phyloP scores from a whole-genome alignment of 306 rosid genomes.

The Quercus gilva region DNA sequence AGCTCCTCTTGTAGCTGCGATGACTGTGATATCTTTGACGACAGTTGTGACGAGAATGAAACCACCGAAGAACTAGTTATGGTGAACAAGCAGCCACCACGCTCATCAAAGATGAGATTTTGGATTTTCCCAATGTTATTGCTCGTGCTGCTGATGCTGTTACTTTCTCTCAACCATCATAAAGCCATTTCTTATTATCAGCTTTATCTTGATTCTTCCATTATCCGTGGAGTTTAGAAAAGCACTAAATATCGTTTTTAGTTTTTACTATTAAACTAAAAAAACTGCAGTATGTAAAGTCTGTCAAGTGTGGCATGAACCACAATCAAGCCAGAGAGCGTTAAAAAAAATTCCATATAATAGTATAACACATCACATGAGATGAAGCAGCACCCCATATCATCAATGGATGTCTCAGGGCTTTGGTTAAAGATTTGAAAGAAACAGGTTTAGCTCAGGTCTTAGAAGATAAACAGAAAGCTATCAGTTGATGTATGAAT shows the following conservation, averaged over 20 bases:
- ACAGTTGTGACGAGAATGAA: not conserved
- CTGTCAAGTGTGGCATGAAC: too few species aligned
- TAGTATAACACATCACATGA: conserved; percentile 21
- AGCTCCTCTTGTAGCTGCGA: not conserved
- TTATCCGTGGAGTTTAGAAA: conserved; percentile 6
- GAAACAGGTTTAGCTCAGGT: conserved; percentile 22
- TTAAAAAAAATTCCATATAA: conserved; percentile 34
- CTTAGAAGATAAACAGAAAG: conserved; percentile 20
- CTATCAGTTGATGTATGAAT: conserved; percentile 1
- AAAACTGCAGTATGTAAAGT: too few species aligned
- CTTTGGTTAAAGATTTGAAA: conserved; percentile 50
- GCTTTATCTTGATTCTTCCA: conserved; percentile 11
- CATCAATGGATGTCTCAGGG: conserved; percentile 85
- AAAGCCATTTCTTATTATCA: conserved; percentile 7
- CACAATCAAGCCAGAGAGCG: too few species aligned
- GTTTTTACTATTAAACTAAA: too few species aligned
- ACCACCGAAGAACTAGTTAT: not conserved
- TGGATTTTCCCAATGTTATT: conserved; percentile 29
- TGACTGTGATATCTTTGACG: not conserved
- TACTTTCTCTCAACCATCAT: conserved; percentile 17
- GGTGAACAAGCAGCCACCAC: conserved; percentile 7
- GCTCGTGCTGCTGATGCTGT: conserved; percentile 26
- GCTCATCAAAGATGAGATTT: not conserved
- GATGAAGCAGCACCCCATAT: conserved; percentile 92
- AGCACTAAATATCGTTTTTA: not conserved